A percentile compares a stretch with the other conserved stretches of the same genome.
Evolutionary conservation across 2,329 filamentous ascomycete genomes (phyloP).

Genomic region (Aspergillus flavus): DNA sequence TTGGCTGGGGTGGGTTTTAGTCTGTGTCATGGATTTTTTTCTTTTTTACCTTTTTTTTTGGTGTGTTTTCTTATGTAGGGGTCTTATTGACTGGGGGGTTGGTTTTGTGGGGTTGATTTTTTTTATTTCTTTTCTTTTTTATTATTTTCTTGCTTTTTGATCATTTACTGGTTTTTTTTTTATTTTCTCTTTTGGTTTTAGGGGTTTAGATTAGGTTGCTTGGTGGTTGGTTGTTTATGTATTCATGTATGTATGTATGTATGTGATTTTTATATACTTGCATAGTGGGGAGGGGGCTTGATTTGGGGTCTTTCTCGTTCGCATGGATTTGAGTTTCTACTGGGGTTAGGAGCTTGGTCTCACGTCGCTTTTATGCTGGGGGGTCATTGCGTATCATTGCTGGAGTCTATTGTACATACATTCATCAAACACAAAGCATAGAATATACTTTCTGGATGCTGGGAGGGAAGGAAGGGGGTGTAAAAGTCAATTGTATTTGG

Average conservation of each 20-base stretch:
- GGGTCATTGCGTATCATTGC: not conserved
- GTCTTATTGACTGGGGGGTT: no score
- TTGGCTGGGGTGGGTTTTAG: not conserved
- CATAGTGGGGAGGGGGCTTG: not conserved
- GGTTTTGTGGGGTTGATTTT: no score
- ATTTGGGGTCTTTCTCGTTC: not conserved
- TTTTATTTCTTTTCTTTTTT: no score
- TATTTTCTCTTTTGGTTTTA: not conserved
- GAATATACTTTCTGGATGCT: not conserved
- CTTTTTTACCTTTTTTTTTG: no score
- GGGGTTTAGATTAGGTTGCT: no score
- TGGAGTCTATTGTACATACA: not conserved
- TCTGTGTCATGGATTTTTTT: not conserved
- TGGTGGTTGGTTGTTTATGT: no score
- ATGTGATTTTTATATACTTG: not conserved
- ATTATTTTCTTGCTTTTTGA: no score
- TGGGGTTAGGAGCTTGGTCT: not conserved
- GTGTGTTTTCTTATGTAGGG: no score
- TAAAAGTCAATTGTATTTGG: not conserved
- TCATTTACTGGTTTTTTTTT: not conserved
- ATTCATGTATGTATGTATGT: not conserved
- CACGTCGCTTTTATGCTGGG: not conserved
- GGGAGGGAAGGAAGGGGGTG: not conserved
- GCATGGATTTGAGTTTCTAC: not conserved
- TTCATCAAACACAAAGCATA: not conserved